Conservation (phyloP, 2,329 filamentous ascomycete genomes). For the Hypocrella siamensis region DNA sequence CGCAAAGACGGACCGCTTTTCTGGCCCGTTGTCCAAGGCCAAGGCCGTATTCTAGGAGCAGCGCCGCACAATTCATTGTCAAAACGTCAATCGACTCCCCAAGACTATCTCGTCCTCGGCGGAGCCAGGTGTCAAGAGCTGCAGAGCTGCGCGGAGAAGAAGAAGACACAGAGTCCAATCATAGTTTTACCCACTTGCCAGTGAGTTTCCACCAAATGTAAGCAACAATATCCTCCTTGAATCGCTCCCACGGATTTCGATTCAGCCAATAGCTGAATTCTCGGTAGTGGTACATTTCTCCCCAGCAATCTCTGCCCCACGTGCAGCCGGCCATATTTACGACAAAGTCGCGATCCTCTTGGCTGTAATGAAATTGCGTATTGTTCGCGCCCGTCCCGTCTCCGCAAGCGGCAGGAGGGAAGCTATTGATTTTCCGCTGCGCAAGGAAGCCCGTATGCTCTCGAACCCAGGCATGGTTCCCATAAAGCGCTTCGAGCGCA, state of each 20-base stretch:
- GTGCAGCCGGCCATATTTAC: constrained; percentile 99
- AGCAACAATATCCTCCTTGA: constrained; percentile 51
- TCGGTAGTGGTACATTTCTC: constrained; percentile 91
- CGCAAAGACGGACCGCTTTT: too few relatives aligned
- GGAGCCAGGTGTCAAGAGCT: too few relatives aligned
- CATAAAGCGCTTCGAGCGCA: constrained; percentile 82
- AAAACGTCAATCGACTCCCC: too few relatives aligned
- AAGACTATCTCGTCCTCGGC: too few relatives aligned
- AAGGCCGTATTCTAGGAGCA: too few relatives aligned
- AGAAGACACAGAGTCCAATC: not conserved
- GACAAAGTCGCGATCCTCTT: constrained; percentile 76
- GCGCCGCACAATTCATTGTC: too few relatives aligned
- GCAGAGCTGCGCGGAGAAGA: not conserved
- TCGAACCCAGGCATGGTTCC: constrained; percentile 81
- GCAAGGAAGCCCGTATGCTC: constrained; percentile 78
- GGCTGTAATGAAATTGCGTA: constrained; percentile 67
- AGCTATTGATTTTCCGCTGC: constrained; percentile 87
- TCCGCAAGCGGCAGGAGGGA: constrained; percentile 77
- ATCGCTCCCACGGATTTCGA: constrained; percentile 63
- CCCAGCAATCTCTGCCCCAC: constrained; percentile 95
- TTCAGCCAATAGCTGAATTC: constrained; percentile 85
- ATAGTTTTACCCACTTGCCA: constrained; percentile 43
- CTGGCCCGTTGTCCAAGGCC: too few relatives aligned
- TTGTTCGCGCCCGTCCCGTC: constrained; percentile 51
- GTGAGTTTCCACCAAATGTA: constrained; percentile 48